Evolutionary conservation across 768 basidiomycete genomes (phyloP), one percentile per base, ranked within the genome.

Genomic region (Melanogaster broomeanus): DNA sequence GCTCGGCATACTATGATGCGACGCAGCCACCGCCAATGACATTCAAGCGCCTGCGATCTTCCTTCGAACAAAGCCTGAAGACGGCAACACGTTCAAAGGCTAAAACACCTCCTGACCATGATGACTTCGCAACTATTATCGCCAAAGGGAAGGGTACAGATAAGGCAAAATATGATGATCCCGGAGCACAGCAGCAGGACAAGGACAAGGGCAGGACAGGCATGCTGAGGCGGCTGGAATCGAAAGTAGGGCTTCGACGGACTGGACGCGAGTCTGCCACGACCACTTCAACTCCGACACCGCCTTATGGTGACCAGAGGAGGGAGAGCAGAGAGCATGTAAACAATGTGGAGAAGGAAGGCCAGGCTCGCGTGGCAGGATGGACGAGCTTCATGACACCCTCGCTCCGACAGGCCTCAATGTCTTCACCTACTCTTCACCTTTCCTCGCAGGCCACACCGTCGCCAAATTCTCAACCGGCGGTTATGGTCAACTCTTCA

Each of bases 371-470:
- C 63, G 69, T 72, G 53, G 77, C 81, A 42, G 83, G 82, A 43
- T 77, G 75, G 63, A 77, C 80, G 44, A 78, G 75, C 64, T 89
- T 81, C 72, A 71, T 78, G 53, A 77, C 82, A 39, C 87, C 87
- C 39, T 87, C 87, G 33, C 69, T 89, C 53, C 78, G 82, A 49
- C 79, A 78, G 54, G 88, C 80, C 34, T 87, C 89, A 42, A 77
- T 86, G 75, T 90, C 88, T 50, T 88, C 87, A 19, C 88, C 89
- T 47, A 78, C 84, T 25, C 68, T 91, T 39, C 84, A 87, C 61
- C 76, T 85, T 49, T 80, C 80, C 45, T 82, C 83, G 24, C 77
- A 80, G 68, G 72, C 79, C 30, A 61, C 77, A 45, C 77, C 79
- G 45, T 80, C 83, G 31, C 75, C 79, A n/a, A 77, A 74, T 61